Conservation (phyloP, 202 grass and related monocot genomes). For the Zizania palustris region DNA sequence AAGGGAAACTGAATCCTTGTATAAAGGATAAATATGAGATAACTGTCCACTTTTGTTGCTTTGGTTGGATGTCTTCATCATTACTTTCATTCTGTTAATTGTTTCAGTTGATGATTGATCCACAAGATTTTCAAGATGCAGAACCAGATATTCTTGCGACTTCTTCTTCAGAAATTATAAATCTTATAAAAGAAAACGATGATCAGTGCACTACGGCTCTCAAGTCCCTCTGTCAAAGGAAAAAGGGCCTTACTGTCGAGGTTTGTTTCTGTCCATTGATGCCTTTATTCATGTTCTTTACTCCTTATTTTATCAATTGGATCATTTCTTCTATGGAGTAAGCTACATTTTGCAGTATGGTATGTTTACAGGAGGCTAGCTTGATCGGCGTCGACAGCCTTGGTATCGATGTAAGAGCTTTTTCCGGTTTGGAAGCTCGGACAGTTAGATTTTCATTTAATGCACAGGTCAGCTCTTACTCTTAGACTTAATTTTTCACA, state of each 20-base stretch:
- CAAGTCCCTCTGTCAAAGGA: conserved; percentile 76
- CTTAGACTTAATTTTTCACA: conserved; percentile 1
- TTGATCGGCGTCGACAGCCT: conserved; percentile 85
- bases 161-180: conserved; percentile 78
- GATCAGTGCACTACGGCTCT: conserved; percentile 60
- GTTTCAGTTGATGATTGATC: conserved; percentile 66
- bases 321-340: conserved; percentile 5
- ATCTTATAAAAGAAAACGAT: conserved; percentile 62
- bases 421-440: conserved; percentile 73
- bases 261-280: conserved; percentile 44
- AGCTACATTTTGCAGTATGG: conserved; percentile 34
- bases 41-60: conserved; percentile 25
- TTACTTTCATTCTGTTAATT: conserved; percentile 40
- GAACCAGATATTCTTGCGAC: conserved; percentile 86
- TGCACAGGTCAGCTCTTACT: conserved; percentile 57
- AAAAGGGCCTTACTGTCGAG: conserved; percentile 85
- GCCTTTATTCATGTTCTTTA: conserved; percentile 11
- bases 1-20: conserved; percentile 8
- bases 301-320: neutral
- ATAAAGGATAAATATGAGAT: conserved; percentile 22
- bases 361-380: conserved; percentile 64
- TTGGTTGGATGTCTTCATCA: conserved; percentile 18
- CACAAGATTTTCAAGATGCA: conserved; percentile 89
- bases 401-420: conserved; percentile 87
- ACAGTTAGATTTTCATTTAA: conserved; percentile 92